Base-by-base conservation (phyloP, 2,329 filamentous ascomycete species). In the Catunica adiposa region DNA sequence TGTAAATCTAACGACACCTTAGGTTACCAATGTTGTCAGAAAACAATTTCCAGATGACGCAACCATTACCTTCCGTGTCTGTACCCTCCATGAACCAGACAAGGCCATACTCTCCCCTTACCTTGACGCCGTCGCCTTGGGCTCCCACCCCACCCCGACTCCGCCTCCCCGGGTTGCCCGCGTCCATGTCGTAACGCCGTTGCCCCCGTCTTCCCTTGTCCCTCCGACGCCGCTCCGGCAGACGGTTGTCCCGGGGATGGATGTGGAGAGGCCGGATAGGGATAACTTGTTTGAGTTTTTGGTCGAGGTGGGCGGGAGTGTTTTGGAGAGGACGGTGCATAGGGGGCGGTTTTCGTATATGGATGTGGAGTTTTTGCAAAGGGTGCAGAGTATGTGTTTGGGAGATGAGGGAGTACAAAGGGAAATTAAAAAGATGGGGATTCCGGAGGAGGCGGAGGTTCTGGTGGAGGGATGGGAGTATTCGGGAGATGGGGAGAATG, bases 391-490 rank as follows among this genome's bases (percentile, higher is more conserved):
- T 3, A 73, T 69, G 0, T 78, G 75, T 57, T 62, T 74, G 17
- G 67, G 64, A 0, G 67, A 77, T 46, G 34, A 60, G 0, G 55
- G 63, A 15, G 69, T 79, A 0, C 69, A 75, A 60, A 64, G 63
- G 0, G 71, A 72, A 53, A 70, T 76, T 20, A 52, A 62, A 1
- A 62, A 61, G 1, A 63, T 77, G 2, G 61, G 72, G 0, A 62
- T 79, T 0, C 75, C 76, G 0, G 59, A 65, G 3, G 70, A 66
- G 1, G 67, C 72, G 0, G 66, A 64, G 0, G 71, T 76, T 1
- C 66, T 72, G 2, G 69, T 76, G 38, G 76, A 79, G 60, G 69
- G 76, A 0, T 79, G 76, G 76, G 70, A 75, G 1, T 79, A 79
- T 63, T 75, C 69, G 0, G 72, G 73, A 0, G 74, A 79, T 62